Evolutionary conservation across 441 rosid genomes (phyloP).

Genomic region (Francoa sonchifolia): DNA sequence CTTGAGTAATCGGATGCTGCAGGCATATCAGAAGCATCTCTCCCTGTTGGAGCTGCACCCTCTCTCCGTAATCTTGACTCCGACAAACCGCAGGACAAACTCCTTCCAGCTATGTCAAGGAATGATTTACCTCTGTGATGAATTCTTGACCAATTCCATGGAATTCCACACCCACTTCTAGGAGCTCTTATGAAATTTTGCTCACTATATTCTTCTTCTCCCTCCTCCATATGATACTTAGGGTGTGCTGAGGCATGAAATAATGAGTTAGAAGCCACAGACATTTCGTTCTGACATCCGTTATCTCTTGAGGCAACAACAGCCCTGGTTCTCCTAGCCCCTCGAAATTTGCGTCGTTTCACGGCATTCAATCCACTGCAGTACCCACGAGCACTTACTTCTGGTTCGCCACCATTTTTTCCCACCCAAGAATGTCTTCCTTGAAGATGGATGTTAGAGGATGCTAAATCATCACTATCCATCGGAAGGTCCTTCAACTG

Average conservation of each 20-base stretch:
- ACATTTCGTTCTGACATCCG: constrained; percentile 67
- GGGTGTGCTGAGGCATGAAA: constrained; percentile 39
- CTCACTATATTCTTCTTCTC: constrained; percentile 38
- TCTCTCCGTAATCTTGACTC: constrained; percentile 55
- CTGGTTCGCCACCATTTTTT: constrained; percentile 28
- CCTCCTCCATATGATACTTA: constrained; percentile 32
- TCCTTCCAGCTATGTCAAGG: constrained; percentile 89
- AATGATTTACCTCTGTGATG: constrained; percentile 75
- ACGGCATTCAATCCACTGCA: constrained; percentile 34
- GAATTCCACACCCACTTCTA: constrained; percentile 81
- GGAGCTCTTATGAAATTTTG: constrained; percentile 57
- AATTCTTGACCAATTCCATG: constrained; percentile 95
- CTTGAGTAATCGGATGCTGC: constrained; percentile 52
- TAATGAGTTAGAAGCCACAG: constrained; percentile 82
- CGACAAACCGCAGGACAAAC: constrained; percentile 86
- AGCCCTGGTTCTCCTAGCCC: constrained; percentile 44
- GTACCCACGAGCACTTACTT: constrained; percentile 23
- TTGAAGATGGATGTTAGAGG: constrained; percentile 51
- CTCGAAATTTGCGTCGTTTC: constrained; percentile 69
- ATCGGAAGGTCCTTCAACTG: constrained; percentile 42
- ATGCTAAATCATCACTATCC: constrained; percentile 70
- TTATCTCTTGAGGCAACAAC: constrained; percentile 29
- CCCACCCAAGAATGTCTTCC: constrained; percentile 22
- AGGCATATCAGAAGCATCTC: constrained; percentile 48
- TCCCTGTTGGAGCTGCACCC: constrained; percentile 36